These are phyloP conservation scores for Teratosphaeria zuluensis DNA, from an alignment of 2,329 filamentous ascomycete species.

Conservation along the genomic window DNA sequence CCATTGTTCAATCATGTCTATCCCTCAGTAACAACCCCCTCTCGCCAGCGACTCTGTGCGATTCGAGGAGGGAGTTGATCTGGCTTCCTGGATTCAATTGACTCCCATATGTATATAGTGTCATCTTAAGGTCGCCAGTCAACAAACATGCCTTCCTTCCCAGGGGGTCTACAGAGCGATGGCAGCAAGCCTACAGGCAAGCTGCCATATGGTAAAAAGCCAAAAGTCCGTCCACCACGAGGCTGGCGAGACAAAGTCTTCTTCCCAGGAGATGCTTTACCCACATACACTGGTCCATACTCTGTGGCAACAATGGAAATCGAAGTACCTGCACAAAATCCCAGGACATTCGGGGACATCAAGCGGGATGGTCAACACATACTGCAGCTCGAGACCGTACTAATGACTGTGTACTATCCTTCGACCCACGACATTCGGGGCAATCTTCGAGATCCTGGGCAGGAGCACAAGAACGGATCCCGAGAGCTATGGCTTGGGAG, in stretches of 20 bases:
- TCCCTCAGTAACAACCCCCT: not conserved
- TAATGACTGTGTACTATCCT: slow-evolving; percentile 59
- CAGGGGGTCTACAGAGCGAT: slow-evolving; percentile 5
- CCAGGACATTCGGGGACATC: slow-evolving; percentile 42
- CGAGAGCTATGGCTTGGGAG: slow-evolving; percentile 54
- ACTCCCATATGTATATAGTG: not conserved
- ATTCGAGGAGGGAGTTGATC: not conserved
- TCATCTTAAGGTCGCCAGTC: not conserved
- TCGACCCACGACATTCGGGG: slow-evolving; percentile 26
- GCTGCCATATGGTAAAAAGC: slow-evolving; percentile 37
- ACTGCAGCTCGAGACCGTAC: slow-evolving; percentile 48
- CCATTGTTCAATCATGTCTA: not conserved
- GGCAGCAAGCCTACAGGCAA: slow-evolving; percentile 10
- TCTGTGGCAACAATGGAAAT: slow-evolving; percentile 45
- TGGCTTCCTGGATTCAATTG: not conserved
- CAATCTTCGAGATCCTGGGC: slow-evolving; percentile 24
- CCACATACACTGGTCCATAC: slow-evolving; percentile 45
- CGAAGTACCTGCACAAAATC: slow-evolving; percentile 41
- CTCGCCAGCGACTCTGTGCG: not conserved
- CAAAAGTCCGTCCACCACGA: slow-evolving; percentile 38
- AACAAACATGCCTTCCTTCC: not conserved
- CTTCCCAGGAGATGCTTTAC: slow-evolving; percentile 36
- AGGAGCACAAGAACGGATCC: slow-evolving; percentile 30
- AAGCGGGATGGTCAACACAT: slow-evolving; percentile 38
- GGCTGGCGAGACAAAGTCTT: slow-evolving; percentile 39